phyloP scores from a whole-genome alignment of 371 early-diverging fungal species.

The Funneliformis caledonium region DNA sequence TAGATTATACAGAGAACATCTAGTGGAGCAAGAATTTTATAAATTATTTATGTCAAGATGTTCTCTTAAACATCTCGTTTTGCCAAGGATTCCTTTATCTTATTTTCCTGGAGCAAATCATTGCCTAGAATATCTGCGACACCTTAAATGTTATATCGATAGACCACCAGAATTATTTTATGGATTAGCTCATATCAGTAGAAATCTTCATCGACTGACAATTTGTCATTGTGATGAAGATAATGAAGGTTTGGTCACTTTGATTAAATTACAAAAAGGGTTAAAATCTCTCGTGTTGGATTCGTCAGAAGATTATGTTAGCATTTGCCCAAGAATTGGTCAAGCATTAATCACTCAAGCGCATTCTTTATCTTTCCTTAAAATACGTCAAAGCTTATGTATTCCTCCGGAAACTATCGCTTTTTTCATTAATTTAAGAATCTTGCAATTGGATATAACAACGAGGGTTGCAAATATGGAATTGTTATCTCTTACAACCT shows the following conservation, averaged over 20 bases:
- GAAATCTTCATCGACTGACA: not conserved
- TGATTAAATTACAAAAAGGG: constrained; percentile 65
- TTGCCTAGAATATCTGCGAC: not conserved
- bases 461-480: not conserved
- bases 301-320: constrained; percentile 10
- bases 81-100: constrained; percentile 14
- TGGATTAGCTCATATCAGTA: constrained; percentile 14
- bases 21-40: constrained; percentile 14
- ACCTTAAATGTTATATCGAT: constrained; percentile 23
- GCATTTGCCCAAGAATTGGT: constrained; percentile 4
- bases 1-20: not conserved
- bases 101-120: constrained; percentile 15
- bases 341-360: constrained; percentile 2
- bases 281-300: constrained; percentile 5
- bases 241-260: constrained; percentile 44
- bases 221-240: constrained; percentile 21
- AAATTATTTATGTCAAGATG: constrained; percentile 6
- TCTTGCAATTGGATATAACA: constrained; percentile 11
- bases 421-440: constrained; percentile 20
- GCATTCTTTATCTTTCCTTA: constrained; percentile 12
- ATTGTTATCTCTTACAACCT: not conserved
- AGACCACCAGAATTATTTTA: not conserved
- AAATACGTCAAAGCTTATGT: constrained; percentile 16
- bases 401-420: not conserved
- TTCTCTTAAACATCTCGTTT: constrained; percentile 4